Percentiles rank a stretch among this genome's conserved stretches.
phyloP scores from a whole-genome alignment of 169 alveolate genomes.

The Cryptosporidium baileyi region DNA sequence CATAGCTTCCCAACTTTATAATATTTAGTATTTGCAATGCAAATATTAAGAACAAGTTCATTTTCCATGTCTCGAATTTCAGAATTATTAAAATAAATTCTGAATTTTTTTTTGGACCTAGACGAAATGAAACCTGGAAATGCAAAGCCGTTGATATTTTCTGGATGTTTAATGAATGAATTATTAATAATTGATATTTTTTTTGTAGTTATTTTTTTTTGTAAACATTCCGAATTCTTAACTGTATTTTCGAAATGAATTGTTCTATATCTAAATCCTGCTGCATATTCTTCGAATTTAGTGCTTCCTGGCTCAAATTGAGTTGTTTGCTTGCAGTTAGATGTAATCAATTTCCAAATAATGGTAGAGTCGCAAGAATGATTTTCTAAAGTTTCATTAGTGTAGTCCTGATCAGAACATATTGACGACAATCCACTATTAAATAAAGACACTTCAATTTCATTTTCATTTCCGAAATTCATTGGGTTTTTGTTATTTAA shows the following conservation, averaged over 20 bases:
- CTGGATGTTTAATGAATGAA: too few species aligned
- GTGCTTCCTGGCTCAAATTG: slow-evolving; percentile 19
- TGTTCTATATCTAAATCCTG: slow-evolving; percentile 62
- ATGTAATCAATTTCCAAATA: slow-evolving; percentile 11
- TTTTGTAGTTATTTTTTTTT: too few species aligned
- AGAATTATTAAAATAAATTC: not conserved
- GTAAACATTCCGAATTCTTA: too few species aligned
- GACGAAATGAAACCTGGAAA: slow-evolving; percentile 1
- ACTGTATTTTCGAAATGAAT: not conserved
- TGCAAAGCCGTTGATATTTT: slow-evolving; percentile 2
- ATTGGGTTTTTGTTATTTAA: not conserved
- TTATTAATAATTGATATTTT: too few species aligned
- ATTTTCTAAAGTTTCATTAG: not conserved
- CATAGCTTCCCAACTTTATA: not conserved
- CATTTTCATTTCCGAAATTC: not conserved
- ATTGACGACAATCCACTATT: slow-evolving; percentile 46
- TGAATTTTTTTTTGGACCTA: not conserved
- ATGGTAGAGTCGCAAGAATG: not conserved
- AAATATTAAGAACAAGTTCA: not conserved
- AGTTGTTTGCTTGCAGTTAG: not conserved
- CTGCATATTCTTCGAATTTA: slow-evolving; percentile 17
- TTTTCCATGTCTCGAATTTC: not conserved
- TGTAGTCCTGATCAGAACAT: not conserved
- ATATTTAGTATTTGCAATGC: slow-evolving; percentile 7
- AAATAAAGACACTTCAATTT: slow-evolving; percentile 9